These are phyloP conservation scores for Starmera pachycereana DNA, from an alignment of 805 yeast species.

Conservation along the genomic window DNA sequence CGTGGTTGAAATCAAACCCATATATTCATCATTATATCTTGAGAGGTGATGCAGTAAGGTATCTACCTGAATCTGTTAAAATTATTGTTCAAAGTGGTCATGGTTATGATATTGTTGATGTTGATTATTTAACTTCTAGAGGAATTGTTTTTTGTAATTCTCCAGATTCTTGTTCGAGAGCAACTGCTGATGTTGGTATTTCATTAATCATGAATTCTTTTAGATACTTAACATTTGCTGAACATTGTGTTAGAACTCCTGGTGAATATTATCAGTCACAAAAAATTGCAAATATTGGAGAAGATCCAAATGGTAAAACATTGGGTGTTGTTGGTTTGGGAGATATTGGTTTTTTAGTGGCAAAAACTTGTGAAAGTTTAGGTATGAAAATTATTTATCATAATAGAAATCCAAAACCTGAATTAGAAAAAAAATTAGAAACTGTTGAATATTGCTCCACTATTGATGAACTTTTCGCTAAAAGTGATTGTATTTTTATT, in stretches of 20 bases:
- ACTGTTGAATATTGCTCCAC: constrained; percentile 18
- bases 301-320: constrained; percentile 31
- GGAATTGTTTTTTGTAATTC: constrained; percentile 28
- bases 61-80: constrained; percentile 24
- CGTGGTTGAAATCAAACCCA: constrained; percentile 30
- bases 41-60: constrained; percentile 23
- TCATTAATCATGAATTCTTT: constrained; percentile 23
- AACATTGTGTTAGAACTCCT: constrained; percentile 25
- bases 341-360: constrained; percentile 34
- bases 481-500: constrained; percentile 24
- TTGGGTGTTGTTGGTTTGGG: constrained; percentile 40
- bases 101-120: constrained; percentile 30
- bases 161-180: constrained; percentile 27
- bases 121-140: constrained; percentile 23
- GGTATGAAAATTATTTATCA: constrained; percentile 35
- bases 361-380: constrained; percentile 29
- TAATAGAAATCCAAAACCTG: constrained; percentile 24
- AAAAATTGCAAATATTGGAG: constrained; percentile 22
- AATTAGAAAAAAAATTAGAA: constrained; percentile 31
- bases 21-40: constrained; percentile 24
- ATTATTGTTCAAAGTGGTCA: constrained; percentile 29
- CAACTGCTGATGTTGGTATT: constrained; percentile 31
- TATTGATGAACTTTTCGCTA: constrained; percentile 17
- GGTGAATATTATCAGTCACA: constrained; percentile 23
- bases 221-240: constrained; percentile 28